A percentile compares a stretch with the other conserved stretches of the same genome.
Evolutionary conservation across 371 early-diverging fungal species (phyloP).

Genomic region (Lichtheimia hyalospora): DNA sequence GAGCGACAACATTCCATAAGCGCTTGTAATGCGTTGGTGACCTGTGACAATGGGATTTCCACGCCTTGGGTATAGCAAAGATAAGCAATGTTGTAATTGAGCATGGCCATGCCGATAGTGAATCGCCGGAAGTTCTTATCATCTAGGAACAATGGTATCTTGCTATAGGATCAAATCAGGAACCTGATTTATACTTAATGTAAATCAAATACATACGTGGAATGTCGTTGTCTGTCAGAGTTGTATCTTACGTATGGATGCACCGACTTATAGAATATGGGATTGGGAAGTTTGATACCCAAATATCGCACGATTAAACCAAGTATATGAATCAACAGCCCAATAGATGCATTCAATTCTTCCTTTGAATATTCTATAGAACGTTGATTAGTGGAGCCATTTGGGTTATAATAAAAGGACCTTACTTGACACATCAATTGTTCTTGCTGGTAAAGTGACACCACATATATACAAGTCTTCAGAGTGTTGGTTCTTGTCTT

Average conservation of each 20-base stretch:
- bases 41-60: constrained; percentile 57
- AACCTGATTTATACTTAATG: background rate
- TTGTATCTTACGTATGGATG: constrained; percentile 47
- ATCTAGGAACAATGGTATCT: constrained; percentile 56
- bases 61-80: constrained; percentile 85
- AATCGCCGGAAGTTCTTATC: constrained; percentile 58
- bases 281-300: constrained; percentile 75
- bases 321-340: constrained; percentile 77
- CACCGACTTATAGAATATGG: constrained; percentile 54
- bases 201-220: constrained; percentile 6
- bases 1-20: constrained; percentile 71
- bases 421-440: constrained; percentile 47
- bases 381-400: background rate
- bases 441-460: constrained; percentile 39
- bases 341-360: constrained; percentile 82
- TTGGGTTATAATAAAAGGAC: background rate
- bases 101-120: constrained; percentile 76
- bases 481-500: constrained; percentile 1
- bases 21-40: constrained; percentile 72
- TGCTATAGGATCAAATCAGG: constrained; percentile 6
- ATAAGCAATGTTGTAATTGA: constrained; percentile 85
- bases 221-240: constrained; percentile 17
- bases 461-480: constrained; percentile 63
- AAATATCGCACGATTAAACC: constrained; percentile 79
- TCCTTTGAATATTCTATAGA: constrained; percentile 52